Base-by-base conservation (phyloP, 2,329 filamentous ascomycete genomes). In the Sphaerulina musiva region DNA sequence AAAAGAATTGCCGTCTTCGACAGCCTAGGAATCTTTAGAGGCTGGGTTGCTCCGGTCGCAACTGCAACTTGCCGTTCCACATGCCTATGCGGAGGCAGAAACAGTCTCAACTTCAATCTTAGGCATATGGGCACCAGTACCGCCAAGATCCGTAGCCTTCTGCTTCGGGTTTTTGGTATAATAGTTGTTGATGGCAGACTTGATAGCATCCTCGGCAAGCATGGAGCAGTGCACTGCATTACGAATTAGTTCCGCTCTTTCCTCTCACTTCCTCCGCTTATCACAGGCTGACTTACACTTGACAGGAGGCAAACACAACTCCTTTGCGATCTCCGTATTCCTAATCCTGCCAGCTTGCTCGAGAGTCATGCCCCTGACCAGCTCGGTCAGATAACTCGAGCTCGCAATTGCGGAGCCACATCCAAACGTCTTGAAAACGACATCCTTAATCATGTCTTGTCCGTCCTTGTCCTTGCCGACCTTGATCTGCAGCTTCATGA, bases 281-380 rank as follows among this genome's bases (percentile, higher is more conserved):
- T 32, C 31, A 5, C n/a, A 34, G 1, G 14, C 14, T 23, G 41
- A 82, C 85, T 73, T 76, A 90, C 87, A 74, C 77, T 95, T 95
- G 48, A 95, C 89, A 58, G 89, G 89, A 36, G 89, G 89, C 68
- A 93, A 74, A 69, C 89, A 93, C 54, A 96, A 78, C 76, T 98
- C 95, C 78, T 95, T 95, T 38, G 93, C 93, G 69, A 98, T 98
- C 75, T 98, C 91, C 3, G 92, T 95, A 75, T 98, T 98, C 77
- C 89, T 86, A 66, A 98, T 88, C 75, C 87, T 86, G 51, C 85
- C 84, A 34, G 95, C 93, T 71, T 98, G 89, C 66, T 98, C 93
- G 62, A 98, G 75, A 11, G 86, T 95, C 92, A 97, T 98, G 57
- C 93, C 93, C 60, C 89, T 83, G 59, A 98, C 91, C 56, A 98